Evolutionary conservation across 108 stramenopile species (phyloP), one percentile per base, ranked within the genome.

Genomic region (Discostella pseudostelligera): DNA sequence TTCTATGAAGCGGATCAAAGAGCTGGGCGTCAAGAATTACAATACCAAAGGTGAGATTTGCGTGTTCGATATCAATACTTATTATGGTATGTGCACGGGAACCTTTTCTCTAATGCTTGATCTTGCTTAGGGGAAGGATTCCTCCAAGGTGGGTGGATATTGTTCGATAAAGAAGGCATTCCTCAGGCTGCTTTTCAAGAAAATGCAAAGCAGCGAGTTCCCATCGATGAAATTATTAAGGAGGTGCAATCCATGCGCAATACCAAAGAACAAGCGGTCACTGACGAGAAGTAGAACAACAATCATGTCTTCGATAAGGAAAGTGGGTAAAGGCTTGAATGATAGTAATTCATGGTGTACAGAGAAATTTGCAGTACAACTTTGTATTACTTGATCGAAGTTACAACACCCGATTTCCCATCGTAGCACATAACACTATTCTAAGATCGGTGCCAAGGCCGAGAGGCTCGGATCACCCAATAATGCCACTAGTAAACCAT

Each of bases 391-490:
- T 54, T 36, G 53, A 54, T 25, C 29, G 26, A 54, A 54, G 35
- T n/a, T 25, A 28, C 28, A 2, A 14, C 40, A 36, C 45, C 25
- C 22, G 1, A 14, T 74, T n/a, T n/a, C n/a, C n/a, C n/a, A n/a
- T n/a, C n/a, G n/a, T n/a, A n/a, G n/a, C n/a, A n/a, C n/a, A n/a
- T n/a, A n/a, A n/a, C n/a, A n/a, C n/a, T 65, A 83, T 21, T 74
- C 72, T 14, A 84, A 60, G 12, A 86, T 70, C 0, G 82, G 79
- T 24, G 83, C 81, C 65, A 87, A 68, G 12, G 84, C 90, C 6
- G 84, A 87, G 22, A 92, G 44, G 22, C 83, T 85, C 4, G 91
- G 91, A 79, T 92, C 91, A 28, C 91, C 91, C 55, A 89, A 78
- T 32, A 85, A 50, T 21, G 86, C 85, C 17, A 75, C 73, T 53